Conservation (phyloP, 1,284 basidiomycete species). For the Jaminaea rosea region DNA sequence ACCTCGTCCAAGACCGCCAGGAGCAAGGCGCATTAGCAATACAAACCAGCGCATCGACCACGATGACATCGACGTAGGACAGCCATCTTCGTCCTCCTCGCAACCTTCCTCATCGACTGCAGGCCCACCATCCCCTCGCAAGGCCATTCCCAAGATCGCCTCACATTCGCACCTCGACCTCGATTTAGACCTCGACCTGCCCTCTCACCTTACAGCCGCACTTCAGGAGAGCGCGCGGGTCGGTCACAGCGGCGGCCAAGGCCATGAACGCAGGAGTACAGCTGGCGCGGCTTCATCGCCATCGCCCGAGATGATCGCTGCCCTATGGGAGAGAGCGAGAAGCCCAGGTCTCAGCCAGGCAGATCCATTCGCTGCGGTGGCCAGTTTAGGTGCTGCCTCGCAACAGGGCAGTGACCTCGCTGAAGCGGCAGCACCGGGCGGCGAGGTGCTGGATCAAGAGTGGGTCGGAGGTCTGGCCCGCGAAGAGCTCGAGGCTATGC, state of each 20-base stretch:
- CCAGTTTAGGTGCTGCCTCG: neutral
- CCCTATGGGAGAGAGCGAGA: neutral
- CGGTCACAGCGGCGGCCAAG: neutral
- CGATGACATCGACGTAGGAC: too few relatives aligned
- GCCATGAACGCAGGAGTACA: neutral
- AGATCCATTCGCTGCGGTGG: neutral
- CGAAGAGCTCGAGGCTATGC: conserved; percentile 28
- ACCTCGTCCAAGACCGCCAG: too few relatives aligned
- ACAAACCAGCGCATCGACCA: too few relatives aligned
- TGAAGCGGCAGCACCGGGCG: neutral
- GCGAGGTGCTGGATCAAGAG: conserved; percentile 12
- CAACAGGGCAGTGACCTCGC: neutral
- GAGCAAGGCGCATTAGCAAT: too few relatives aligned
- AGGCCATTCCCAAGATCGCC: neutral
- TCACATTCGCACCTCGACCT: neutral
- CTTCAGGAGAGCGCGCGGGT: neutral
- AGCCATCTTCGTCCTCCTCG: neutral
- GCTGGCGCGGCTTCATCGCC: neutral
- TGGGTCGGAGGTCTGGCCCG: conserved; percentile 24
- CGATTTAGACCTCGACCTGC: conserved; percentile 10
- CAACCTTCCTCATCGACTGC: neutral
- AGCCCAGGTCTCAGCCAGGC: neutral
- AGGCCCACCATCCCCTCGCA: neutral
- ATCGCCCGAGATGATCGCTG: neutral
- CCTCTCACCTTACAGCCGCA: conserved; percentile 4